A percentile compares a stretch with the other conserved stretches of the same genome.
Conservation (phyloP, 306 rosid species). For the Trifolium fragiferum region DNA sequence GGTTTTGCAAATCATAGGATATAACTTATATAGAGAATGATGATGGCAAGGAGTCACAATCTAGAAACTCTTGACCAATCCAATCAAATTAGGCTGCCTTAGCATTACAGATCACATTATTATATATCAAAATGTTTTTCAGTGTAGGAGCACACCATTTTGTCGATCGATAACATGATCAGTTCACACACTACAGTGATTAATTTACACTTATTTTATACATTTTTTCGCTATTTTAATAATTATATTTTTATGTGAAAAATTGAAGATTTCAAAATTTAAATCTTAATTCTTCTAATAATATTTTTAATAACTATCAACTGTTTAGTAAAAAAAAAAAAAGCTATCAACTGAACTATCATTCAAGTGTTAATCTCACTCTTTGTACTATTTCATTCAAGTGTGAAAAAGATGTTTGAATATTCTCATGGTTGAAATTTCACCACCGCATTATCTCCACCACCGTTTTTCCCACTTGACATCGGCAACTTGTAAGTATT, state of each 20-base stretch:
- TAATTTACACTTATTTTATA: neutral
- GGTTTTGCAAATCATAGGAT: neutral
- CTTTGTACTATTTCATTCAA: neutral
- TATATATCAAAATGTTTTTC: neutral
- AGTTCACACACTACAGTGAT: neutral
- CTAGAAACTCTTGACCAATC: conserved; percentile 20
- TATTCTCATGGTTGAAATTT: neutral
- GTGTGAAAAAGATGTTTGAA: neutral
- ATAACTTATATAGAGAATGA: conserved; percentile 3
- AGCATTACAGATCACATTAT: neutral
- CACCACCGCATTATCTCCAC: neutral
- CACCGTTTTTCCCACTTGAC: neutral
- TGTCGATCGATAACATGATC: neutral
- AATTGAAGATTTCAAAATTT: too few species aligned
- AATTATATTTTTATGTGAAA: too few species aligned
- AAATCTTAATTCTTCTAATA: too few species aligned
- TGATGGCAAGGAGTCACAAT: neutral
- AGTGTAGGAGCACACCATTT: neutral
- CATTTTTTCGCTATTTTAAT: too few species aligned
- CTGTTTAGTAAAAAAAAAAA: too few species aligned
- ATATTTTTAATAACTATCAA: too few species aligned
- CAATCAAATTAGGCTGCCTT: neutral
- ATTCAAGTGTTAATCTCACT: too few species aligned
- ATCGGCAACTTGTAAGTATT: neutral
- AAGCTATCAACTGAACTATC: too few species aligned